Evolutionary conservation across 805 yeast species (phyloP), one percentile per base, ranked within the genome.

Genomic region (Wickerhamomyces canadensis): DNA sequence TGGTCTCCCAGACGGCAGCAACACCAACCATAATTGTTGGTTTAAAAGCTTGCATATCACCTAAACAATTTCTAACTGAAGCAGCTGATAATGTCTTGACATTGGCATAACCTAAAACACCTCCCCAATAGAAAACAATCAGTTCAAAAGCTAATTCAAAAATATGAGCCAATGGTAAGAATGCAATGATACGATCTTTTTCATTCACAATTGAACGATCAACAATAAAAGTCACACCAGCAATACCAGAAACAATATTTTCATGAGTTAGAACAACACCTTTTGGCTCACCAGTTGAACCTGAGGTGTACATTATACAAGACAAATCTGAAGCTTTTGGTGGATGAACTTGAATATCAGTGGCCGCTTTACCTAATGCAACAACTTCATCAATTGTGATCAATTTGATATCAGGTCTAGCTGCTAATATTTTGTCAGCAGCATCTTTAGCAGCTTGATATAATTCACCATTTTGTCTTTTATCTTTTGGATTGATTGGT

Each of bases 1-100:
- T 86, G 27, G 83, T 73, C 69, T 93, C 98, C 95, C 96, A 93
- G 36, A 93, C 97, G 5, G 98, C 96, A 14, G 97, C 97, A 40
- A 93, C 98, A 62, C 96, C 98, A 47, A 88, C 96, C 96, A 93
- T 84, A 50, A 89, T 64, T 5, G 96, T 84, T 41, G 98, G 98
- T 60, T 78, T 72, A 64, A 88, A 84, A 55, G 83, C 84, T 39
- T 72, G 75, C 68, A 93, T 75, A 61, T 93, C 98, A 54, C 96
- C 91, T 40, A 74, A 66, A 68, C 95, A 88, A 66, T 93, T 84
- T 54, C 75, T 79, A 56, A 84, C 78, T 2, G 95, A 85, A 2
- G 72, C 67, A 46, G 84, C 95, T 16, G 95, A 78, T 50, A 93
- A 68, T 22, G 98, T 91, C 67, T 88, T 88, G 45, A 91, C 96